Base-by-base conservation (phyloP, 139 green algal genomes). In the Chlorella sp. region DNA sequence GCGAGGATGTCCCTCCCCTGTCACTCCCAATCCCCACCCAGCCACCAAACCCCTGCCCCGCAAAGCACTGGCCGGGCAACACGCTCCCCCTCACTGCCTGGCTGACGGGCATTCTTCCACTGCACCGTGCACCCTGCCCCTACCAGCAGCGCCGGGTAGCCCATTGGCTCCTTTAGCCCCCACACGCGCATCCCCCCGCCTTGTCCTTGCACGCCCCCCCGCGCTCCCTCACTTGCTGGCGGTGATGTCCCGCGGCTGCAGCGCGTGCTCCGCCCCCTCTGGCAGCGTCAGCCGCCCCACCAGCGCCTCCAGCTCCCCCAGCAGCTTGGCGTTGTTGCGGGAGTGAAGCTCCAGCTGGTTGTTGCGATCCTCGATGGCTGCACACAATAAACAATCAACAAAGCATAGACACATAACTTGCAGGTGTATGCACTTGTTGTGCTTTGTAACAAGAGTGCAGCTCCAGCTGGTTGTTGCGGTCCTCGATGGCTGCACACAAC, bases 281-380 rank as follows among this genome's bases (percentile, higher is more conserved):
- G 84, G 82, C 76, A 95, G 90, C 64, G 60, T 83, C 37, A 95
- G 89, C 26, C 80, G 68, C 4, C 75, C 80, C 60, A 94, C 91
- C 81, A 95, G 86, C 37, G 32, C 84, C 75, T 94, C 91, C 89
- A 95, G 85, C 36, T 89, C 73, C 12, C 36, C 87, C 87, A 94
- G 82, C 91, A 95, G 91, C 85, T 75, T 61, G 15, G 64, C 34
- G 81, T 94, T 94, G 88, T 94, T 92, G n/a, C 92, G 91, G 11
- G 91, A 88, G 85, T 93, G 89, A 42, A 85, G 91, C 89, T 95
- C 92, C 90, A 95, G 89, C 83, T 87, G 78, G 87, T 95, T 95
- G 89, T 95, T 95, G 64, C 93, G 91, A 24, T 87, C 90, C 83
- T 95, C 93, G 22, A 95, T 95, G 42, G 89, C 91, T 75, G 92